These are phyloP conservation scores for Neurospora sp. DNA, from an alignment of 495 filamentous ascomycete genomes.

Conservation along the genomic window DNA sequence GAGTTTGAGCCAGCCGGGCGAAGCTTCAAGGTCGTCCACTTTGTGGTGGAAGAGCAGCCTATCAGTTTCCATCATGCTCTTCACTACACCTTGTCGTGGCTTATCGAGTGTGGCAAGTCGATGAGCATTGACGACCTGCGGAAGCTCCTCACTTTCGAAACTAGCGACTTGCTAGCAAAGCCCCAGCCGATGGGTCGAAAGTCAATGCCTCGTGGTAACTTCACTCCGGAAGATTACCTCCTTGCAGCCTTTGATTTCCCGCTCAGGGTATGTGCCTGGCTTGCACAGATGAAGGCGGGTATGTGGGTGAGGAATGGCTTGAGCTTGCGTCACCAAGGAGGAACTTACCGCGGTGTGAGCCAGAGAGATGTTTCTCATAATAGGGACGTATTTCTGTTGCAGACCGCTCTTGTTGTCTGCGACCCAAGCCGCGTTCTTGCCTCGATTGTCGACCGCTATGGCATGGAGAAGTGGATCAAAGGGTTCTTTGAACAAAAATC, in stretches of 20 bases:
- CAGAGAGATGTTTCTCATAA: conserved; percentile 87
- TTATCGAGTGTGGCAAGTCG: conserved; percentile 78
- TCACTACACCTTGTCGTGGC: conserved; percentile 95
- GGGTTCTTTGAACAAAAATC: conserved; percentile 60
- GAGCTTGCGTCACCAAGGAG: conserved; percentile 87
- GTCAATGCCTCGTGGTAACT: conserved; percentile 37
- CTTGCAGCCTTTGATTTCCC: conserved; percentile 89
- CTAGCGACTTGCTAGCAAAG: conserved; percentile 47
- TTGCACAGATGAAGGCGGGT: conserved; percentile 93
- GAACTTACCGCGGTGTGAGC: conserved; percentile 77
- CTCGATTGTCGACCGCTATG: conserved; percentile 83
- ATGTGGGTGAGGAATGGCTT: conserved; percentile 99
- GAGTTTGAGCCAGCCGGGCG: conserved; percentile 61
- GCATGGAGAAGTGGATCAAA: conserved; percentile 80
- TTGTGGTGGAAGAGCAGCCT: conserved; percentile 73
- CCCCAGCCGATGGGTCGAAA: conserved; percentile 45
- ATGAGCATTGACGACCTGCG: conserved; percentile 57
- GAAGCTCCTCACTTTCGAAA: conserved; percentile 51
- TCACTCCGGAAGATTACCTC: conserved; percentile 62
- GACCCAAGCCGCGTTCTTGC: conserved; percentile 77
- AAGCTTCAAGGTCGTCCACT: conserved; percentile 66
- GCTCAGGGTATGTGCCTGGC: conserved; percentile 85
- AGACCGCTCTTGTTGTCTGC: conserved; percentile 81
- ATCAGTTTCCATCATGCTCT: conserved; percentile 98
- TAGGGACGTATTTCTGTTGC: conserved; percentile 88